Conservation (phyloP, 164 flowering plant species). For the Pachysandra terminalis region DNA sequence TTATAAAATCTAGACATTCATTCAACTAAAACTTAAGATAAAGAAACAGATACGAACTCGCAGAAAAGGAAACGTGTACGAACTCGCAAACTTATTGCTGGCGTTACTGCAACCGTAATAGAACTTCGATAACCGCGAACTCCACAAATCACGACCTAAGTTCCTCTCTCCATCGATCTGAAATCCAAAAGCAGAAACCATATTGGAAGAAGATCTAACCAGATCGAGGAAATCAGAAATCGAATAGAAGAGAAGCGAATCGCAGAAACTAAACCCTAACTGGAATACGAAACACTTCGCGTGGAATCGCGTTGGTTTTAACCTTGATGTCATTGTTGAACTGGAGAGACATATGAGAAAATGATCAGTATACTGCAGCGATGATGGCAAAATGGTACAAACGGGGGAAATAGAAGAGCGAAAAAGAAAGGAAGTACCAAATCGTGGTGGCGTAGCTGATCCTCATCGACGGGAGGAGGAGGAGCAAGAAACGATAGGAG, state of each 20-base stretch:
- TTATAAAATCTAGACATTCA: background rate
- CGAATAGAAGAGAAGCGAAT: background rate
- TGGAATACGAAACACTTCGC: conserved; percentile 39
- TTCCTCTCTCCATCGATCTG: conserved; percentile 49
- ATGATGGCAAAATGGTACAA: no score
- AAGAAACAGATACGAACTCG: conserved; percentile 30
- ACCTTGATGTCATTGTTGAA: conserved; percentile 11
- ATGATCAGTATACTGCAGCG: no score
- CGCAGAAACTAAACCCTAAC: no score
- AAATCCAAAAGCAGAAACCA: background rate
- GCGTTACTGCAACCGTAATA: conserved; percentile 78
- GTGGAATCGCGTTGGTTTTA: conserved; percentile 13
- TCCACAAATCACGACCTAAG: conserved; percentile 55
- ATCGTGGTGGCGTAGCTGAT: conserved; percentile 1
- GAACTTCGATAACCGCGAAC: conserved; percentile 40
- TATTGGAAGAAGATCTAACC: conserved; percentile 8
- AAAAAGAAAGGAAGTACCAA: background rate
- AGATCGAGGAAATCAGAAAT: background rate
- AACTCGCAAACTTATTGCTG: conserved; percentile 40
- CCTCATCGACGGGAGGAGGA: conserved; percentile 6
- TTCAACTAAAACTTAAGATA: background rate
- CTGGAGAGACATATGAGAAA: conserved; percentile 15
- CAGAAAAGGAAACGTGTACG: no score
- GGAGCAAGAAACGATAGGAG: conserved; percentile 38
- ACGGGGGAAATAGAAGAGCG: no score